Evolutionary conservation across 164 flowering plant species (phyloP), one percentile per base, ranked within the genome.

Genomic region (Taxillus chinensis): DNA sequence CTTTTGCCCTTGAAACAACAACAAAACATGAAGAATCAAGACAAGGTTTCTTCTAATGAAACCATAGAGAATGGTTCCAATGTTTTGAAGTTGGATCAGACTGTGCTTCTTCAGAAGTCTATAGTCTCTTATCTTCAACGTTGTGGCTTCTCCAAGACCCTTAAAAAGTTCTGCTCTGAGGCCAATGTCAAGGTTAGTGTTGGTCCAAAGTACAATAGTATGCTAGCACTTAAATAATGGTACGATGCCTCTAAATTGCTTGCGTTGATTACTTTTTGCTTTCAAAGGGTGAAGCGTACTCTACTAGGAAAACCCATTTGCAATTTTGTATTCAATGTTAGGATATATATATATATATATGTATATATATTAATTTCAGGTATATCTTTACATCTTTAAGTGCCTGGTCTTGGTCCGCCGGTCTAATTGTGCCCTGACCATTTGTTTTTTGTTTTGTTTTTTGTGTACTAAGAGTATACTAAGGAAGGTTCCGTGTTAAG

Each of bases 141-240:
- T 8, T 71, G 74, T 57, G 89, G 86, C 15, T 81, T 82, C 64
- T 71, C 81, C 51, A 81, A 82, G 64, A 75, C 86, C 46, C 80
- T 85, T 5, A 77, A 82, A 53, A 75, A 75, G 27, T 77, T 89
- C 17, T 77, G 46, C 4, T 77, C 82, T 2, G 90, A 85, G 77
- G 87, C 85, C 5, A 67, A 71, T 45, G 16, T 77, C 53, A 64
- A 74, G 70, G 84, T 72, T 60, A 48, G 51, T 48, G 10, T 48
- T 14, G 2, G 27, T 27, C 27, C n/a, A n/a, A n/a, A n/a, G n/a
- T n/a, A n/a, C n/a, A n/a, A n/a, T n/a, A n/a, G 3, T 46, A 46
- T 46, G 50, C 12, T 46, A 7, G 3, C 8, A 8, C 45, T 43
- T 46, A 3, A 5, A 10, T 10, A 8, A 48, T 11, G 9, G 10